Base-by-base conservation (phyloP, 2,329 filamentous ascomycete species). In the Ramichloridium luteum region DNA sequence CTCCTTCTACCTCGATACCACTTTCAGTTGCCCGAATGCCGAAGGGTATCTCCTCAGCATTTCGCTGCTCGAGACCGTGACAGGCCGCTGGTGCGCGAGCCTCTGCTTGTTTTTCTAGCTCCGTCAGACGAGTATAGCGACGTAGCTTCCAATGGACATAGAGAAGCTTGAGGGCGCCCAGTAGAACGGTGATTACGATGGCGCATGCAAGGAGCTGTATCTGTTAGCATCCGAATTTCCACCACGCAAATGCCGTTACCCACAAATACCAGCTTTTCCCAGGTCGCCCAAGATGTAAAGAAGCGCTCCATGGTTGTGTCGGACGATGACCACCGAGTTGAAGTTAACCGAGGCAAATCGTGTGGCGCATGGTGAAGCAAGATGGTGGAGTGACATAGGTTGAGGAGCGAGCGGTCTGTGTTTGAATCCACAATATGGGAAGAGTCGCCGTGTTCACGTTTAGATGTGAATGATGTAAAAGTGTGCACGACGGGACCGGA, bases 221-320 rank as follows among this genome's bases (percentile, higher is more conserved):
- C 29, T 25, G 29, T 50, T 26, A 23, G n/a, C n/a, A n/a, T n/a
- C n/a, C n/a, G n/a, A n/a, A n/a, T n/a, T n/a, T n/a, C n/a, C n/a
- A n/a, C n/a, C n/a, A n/a, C 6, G 30, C 27, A 18, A 20, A 28
- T 31, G 25, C 16, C 32, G 12, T 8, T 11, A 44, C 80, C 66
- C 63, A 93, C 85, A 62, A 93, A 83, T 32, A 77, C 81, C 75
- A 93, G 77, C 62, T 93, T 76, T 65, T 90, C 74, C 85, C 85
- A 93, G 48, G 90, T 61, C 45, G 70, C 63, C 85, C 84, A 93
- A 30, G 42, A 54, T 13, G 38, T 49, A 45, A 66, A 67, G 52
- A 67, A 66, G 11, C 13, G 31, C 16, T 35, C 38, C 35, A 37
- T 37, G 10, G 13, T n/a, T 10, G 25, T 23, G 20, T n/a, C n/a